phyloP scores from a whole-genome alignment of 1,284 basidiomycete species.

The Pseudomicrostroma phylloplanum region DNA sequence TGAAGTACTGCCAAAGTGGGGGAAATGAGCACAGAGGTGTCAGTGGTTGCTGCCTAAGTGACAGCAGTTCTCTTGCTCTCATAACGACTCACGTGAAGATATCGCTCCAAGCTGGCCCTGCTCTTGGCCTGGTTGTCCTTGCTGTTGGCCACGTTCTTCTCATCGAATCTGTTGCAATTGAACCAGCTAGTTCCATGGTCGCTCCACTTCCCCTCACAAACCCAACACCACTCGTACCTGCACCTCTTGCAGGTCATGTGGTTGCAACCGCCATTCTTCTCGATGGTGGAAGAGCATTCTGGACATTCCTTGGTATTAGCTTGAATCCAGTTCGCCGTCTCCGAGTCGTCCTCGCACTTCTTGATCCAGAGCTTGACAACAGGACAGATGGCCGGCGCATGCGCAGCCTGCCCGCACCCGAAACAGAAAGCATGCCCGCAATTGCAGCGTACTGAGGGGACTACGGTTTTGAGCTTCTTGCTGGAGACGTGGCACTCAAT shows the following conservation, averaged over 20 bases:
- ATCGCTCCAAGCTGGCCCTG: conserved; percentile 82
- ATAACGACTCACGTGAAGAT: conserved; percentile 73
- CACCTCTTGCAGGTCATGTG: conserved; percentile 48
- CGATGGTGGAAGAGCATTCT: conserved; percentile 84
- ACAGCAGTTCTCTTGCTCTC: not conserved
- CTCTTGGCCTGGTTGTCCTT: conserved; percentile 63
- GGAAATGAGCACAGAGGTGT: not conserved
- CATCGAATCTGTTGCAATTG: conserved; percentile 94
- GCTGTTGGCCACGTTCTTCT: conserved; percentile 79
- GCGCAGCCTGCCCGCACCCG: conserved; percentile 58
- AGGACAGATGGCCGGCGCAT: conserved; percentile 81
- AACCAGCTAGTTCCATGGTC: conserved; percentile 97
- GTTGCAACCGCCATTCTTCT: conserved; percentile 97
- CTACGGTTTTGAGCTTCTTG: conserved; percentile 60
- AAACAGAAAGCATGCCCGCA: conserved; percentile 63
- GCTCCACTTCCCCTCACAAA: conserved; percentile 78
- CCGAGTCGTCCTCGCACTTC: conserved; percentile 94
- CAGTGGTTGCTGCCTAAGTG: not conserved
- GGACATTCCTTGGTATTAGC: conserved; percentile 98
- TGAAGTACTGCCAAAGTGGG: conserved; percentile 37
- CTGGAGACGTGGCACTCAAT: conserved; percentile 72
- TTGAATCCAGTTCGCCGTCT: conserved; percentile 94
- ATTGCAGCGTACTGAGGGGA: conserved; percentile 80
- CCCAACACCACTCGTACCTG: conserved; percentile 60
- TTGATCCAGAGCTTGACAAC: conserved; percentile 90